Evolutionary conservation across 2,329 filamentous ascomycete species (phyloP), one percentile per base, ranked within the genome.

Genomic region (Diaporthe velutina): DNA sequence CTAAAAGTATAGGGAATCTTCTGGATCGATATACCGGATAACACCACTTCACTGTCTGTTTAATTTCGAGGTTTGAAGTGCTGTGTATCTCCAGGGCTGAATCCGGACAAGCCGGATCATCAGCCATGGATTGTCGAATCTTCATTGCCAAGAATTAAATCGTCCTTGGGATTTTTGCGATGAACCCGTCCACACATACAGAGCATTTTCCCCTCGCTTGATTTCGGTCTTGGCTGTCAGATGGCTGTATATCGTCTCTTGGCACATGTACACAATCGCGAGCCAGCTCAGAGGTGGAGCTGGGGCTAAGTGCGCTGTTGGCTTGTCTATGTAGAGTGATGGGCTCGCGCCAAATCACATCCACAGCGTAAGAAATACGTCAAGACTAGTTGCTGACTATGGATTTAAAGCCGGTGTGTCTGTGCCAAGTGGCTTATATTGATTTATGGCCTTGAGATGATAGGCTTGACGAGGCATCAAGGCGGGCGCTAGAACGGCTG

Each of bases 401-500:
- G 48, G 22, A 38, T 1, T 25, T 19, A 28, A 38, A 19, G 45
- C 33, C 57, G 22, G 10, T 19, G 8, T n/a, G 25, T 64, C 30
- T 28, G 28, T 28, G 22, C 45, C 6, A 13, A 72, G 48, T 72
- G 70, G 70, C 45, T 72, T 55, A 42, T 42, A 61, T 71, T 61
- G 40, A 28, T 52, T 35, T 35, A 64, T 55, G 52, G 48, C 45
- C 45, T 48, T 72, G 70, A 33, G 17, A 55, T 33, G 9, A 2
- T 45, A n/a, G 35, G 45, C 45, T 55, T 64, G 28, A 52, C 54
- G 19, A 19, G 25, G 70, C 28, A 38, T 42, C 40, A 48, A 45
- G 70, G 70, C 70, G 28, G 57, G 19, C 70, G 57, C 45, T 64
- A 64, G 33, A 25, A 54, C 57, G 38, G 50, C 33, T 17, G 17